Evolutionary conservation across 495 filamentous ascomycete species (phyloP).

Genomic region (Aspergillus panamensis): DNA sequence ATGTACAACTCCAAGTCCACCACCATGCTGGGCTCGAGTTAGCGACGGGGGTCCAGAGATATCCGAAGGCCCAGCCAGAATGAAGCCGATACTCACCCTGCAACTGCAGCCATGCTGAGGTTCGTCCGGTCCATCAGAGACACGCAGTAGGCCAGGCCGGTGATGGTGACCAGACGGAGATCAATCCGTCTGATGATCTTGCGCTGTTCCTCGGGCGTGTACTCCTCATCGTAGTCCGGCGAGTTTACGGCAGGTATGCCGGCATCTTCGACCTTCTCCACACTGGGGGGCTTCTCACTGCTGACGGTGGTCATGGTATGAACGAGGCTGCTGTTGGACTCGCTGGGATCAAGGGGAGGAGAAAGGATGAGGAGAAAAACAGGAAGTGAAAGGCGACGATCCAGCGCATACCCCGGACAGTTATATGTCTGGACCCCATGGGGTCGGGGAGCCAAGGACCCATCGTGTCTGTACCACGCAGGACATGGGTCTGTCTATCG

Average conservation of each 20-base stretch:
- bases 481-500: background rate
- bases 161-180: slow-evolving; percentile 57
- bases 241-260: slow-evolving; percentile 14
- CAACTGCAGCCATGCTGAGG: slow-evolving; percentile 58
- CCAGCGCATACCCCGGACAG: background rate
- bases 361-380: background rate
- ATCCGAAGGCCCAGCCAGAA: too few relatives aligned
- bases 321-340: background rate
- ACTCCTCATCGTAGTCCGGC: slow-evolving; percentile 35
- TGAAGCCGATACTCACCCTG: slow-evolving; percentile 38
- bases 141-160: slow-evolving; percentile 63
- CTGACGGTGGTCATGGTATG: slow-evolving; percentile 11
- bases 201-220: slow-evolving; percentile 34
- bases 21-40: slow-evolving; percentile 37
- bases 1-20: slow-evolving; percentile 47
- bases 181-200: slow-evolving; percentile 60
- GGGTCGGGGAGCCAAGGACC: background rate
- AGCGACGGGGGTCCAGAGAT: too few relatives aligned
- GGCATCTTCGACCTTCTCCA: slow-evolving; percentile 34
- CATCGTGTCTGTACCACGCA: background rate
- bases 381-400: background rate
- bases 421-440: background rate
- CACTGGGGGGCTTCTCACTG: slow-evolving; percentile 27
- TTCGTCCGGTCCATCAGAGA: slow-evolving; percentile 69
- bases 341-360: background rate